Percentiles rank a stretch among this genome's conserved stretches.
phyloP scores from a whole-genome alignment of 2,329 filamentous ascomycete species.

The Zymoseptoria tritici region DNA sequence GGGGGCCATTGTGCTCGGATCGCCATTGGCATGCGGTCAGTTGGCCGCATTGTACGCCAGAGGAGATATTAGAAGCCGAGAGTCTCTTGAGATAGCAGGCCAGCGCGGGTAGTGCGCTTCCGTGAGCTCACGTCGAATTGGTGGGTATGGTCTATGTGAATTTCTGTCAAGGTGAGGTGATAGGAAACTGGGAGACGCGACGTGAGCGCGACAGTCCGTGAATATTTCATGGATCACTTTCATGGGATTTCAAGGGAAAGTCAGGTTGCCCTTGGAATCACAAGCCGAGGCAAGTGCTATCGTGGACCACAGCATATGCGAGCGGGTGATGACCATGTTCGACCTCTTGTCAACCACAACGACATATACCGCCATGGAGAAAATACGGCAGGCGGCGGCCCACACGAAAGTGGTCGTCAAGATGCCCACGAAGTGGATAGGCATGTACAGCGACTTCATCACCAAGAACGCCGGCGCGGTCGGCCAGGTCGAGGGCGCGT shows the following conservation, averaged over 20 bases:
- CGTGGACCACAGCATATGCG: neutral
- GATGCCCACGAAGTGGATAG: slow-evolving; percentile 27
- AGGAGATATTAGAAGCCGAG: neutral
- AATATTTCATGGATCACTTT: too few species aligned
- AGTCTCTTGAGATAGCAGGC: too few species aligned
- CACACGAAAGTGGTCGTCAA: slow-evolving; percentile 24
- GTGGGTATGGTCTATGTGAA: too few species aligned
- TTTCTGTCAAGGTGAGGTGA: too few species aligned
- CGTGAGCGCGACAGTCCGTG: too few species aligned
- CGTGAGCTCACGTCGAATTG: too few species aligned
- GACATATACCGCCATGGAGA: slow-evolving; percentile 17
- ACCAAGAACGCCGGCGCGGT: slow-evolving; percentile 90
- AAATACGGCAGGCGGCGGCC: slow-evolving; percentile 22
- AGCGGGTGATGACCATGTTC: neutral
- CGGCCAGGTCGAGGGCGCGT: slow-evolving; percentile 86
- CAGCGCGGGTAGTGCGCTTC: too few species aligned
- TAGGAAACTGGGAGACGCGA: too few species aligned
- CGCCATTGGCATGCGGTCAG: neutral
- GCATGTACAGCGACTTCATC: slow-evolving; percentile 81
- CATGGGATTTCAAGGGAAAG: too few species aligned
- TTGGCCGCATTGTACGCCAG: neutral
- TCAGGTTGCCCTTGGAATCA: too few species aligned
- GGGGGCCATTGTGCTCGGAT: slow-evolving; percentile 14
- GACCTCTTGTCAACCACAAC: neutral
- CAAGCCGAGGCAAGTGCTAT: neutral